Evolutionary conservation across 2,329 filamentous ascomycete genomes (phyloP).

Genomic region (Claviceps sp.): DNA sequence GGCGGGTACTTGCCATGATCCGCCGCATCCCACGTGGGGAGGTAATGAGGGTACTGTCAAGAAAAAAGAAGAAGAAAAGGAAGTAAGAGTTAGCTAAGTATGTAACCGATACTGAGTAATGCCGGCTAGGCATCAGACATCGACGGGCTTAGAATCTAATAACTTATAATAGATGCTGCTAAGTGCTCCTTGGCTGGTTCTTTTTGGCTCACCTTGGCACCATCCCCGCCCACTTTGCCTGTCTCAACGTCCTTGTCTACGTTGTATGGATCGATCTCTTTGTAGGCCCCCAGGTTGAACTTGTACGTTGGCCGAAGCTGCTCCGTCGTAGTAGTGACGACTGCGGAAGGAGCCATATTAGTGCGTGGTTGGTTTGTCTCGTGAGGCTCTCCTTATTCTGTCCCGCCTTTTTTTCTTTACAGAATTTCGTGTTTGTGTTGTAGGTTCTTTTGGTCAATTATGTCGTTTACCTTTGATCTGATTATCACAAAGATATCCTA

Average conservation of each 20-base stretch:
- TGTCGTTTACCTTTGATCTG: too few relatives aligned
- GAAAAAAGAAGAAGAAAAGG: background rate
- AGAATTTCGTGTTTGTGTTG: too few relatives aligned
- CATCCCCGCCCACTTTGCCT: slow-evolving; percentile 15
- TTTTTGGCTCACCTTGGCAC: slow-evolving; percentile 13
- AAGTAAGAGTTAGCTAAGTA: too few relatives aligned
- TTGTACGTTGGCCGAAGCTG: slow-evolving; percentile 9
- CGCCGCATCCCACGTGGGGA: slow-evolving; percentile 55
- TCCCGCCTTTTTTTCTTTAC: too few relatives aligned
- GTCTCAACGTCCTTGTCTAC: slow-evolving; percentile 16
- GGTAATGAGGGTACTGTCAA: slow-evolving; percentile 52
- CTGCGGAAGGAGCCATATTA: slow-evolving; percentile 12
- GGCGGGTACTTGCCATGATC: slow-evolving; percentile 44
- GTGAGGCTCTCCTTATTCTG: background rate
- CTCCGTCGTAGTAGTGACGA: slow-evolving; percentile 6
- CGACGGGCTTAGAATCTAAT: background rate
- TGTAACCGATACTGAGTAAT: background rate
- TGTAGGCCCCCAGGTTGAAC: slow-evolving; percentile 17
- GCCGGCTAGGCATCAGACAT: too few relatives aligned
- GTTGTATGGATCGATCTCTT: slow-evolving; percentile 15
- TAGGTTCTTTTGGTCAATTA: too few relatives aligned
- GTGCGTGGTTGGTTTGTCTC: slow-evolving; percentile 2
- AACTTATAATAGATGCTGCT: too few relatives aligned
- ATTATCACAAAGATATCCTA: background rate
- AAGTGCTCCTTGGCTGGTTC: background rate